Base-by-base conservation (phyloP, 2,329 filamentous ascomycete species). In the Samsoniella hepiali region DNA sequence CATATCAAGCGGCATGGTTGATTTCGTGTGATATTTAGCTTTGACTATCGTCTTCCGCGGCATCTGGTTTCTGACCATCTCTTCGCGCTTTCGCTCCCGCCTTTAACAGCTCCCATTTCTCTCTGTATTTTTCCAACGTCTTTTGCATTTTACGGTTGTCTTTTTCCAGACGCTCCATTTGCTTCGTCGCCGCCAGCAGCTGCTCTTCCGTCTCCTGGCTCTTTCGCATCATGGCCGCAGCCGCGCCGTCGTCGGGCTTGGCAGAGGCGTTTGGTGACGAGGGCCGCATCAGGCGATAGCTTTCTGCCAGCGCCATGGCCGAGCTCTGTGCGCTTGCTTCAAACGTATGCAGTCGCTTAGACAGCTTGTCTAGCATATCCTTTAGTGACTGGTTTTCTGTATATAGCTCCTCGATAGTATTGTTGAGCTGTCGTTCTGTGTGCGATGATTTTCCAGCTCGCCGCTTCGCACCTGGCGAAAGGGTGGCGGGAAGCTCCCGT, bases 281-380 rank as follows among this genome's bases (percentile, higher is more conserved):
- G 1, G 85, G 84, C 15, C 82, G 79, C 76, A 86, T 83, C 6
- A 88, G 74, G n/a, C 86, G 80, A 73, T 87, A 88, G 68, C 91
- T 96, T 73, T 97, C 92, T 15, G 93, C 91, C 40, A 98, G 83
- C 3, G 92, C 91, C 76, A 93, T 85, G 60, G 90, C 91, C 44
- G 90, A 93, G 67, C 89, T 92, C 76, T 98, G 95, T 0, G 93
- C 92, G 69, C 91, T 93, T 45, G 92, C 88, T 76, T 99, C 94
- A 78, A 97, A 99, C 66, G 93, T 90, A 70, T 95, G 91, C n/a
- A 99, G 84, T 0, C 94, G 87, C 69, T 90, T 91, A 66, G 90
- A 91, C 42, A 97, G 84, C 57, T 91, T 92, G 75, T 98, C 93
- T 9, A 96, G 86, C 69, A 93, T 88, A 63, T 90, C 86, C 70